phyloP scores from a whole-genome alignment of 768 basidiomycete species.

The Auricularia sp. region DNA sequence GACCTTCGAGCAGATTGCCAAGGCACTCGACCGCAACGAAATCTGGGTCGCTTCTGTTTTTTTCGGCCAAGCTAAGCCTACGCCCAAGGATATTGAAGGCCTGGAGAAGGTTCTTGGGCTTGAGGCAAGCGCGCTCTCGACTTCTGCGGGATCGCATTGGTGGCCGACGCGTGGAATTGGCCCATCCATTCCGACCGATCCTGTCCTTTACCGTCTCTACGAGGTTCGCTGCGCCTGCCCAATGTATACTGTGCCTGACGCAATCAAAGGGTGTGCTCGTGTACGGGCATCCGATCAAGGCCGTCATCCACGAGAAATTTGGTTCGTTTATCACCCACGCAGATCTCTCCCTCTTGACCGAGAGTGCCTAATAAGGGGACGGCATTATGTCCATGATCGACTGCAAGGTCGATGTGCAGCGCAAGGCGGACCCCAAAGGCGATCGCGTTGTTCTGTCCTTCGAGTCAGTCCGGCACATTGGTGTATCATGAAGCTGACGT shows the following conservation, averaged over 20 bases:
- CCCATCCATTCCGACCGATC: conserved; percentile 65
- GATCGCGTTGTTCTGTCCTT: conserved; percentile 73
- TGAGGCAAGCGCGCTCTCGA: conserved; percentile 27
- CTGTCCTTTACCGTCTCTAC: conserved; percentile 71
- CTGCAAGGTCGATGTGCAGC: conserved; percentile 57
- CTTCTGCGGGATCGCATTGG: conserved; percentile 53
- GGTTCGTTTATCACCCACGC: background rate
- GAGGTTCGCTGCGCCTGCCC: conserved; percentile 39
- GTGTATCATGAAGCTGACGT: background rate
- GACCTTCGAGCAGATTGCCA: conserved; percentile 61
- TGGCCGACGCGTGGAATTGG: conserved; percentile 67
- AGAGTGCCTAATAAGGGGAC: conserved; percentile 46
- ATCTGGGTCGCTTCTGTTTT: conserved; percentile 77
- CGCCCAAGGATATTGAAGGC: conserved; percentile 44
- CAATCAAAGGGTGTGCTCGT: conserved; percentile 51
- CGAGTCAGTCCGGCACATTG: conserved; percentile 42
- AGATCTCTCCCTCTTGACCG: too few species aligned
- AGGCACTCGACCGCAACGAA: conserved; percentile 60
- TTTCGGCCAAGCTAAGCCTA: conserved; percentile 73
- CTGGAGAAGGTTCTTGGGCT: conserved; percentile 45
- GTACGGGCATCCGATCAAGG: conserved; percentile 74
- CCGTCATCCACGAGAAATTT: conserved; percentile 72
- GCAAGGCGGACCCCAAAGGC: conserved; percentile 67
- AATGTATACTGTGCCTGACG: background rate
- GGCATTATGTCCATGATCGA: conserved; percentile 89